These are phyloP conservation scores for Combretum micranthum DNA, from an alignment of 345 rosid species.

Conservation along the genomic window DNA sequence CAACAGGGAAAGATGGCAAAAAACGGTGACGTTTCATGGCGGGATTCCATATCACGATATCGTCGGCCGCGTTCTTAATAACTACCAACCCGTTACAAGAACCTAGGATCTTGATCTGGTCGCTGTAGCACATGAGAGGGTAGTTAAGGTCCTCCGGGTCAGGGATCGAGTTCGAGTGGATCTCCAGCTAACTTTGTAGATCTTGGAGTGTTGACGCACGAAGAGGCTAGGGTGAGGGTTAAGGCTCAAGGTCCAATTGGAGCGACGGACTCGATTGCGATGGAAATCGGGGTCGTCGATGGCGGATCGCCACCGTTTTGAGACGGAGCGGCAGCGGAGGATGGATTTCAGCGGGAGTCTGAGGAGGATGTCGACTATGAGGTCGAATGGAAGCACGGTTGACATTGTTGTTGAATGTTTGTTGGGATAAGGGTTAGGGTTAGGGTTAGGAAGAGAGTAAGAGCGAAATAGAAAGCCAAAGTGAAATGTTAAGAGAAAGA, in stretches of 20 bases:
- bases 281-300: constrained; percentile 25
- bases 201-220: constrained; percentile 14
- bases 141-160: constrained; percentile 8
- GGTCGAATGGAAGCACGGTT: constrained; percentile 8
- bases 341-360: constrained; percentile 22
- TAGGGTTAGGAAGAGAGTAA: too few species aligned
- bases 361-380: constrained; percentile 13
- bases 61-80: constrained; percentile 22
- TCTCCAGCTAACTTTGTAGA: constrained; percentile 19
- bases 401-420: background rate
- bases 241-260: constrained; percentile 5
- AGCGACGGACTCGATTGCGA: constrained; percentile 19
- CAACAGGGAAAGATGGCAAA: constrained; percentile 14
- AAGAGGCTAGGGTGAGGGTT: constrained; percentile 19
- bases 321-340: constrained; percentile 29
- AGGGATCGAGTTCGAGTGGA: constrained; percentile 1
- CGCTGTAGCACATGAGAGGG: constrained; percentile 20
- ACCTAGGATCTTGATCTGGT: constrained; percentile 27
- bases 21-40: constrained; percentile 19
- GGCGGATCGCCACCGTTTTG: constrained; percentile 13
- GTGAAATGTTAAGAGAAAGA: too few species aligned
- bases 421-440: too few species aligned
- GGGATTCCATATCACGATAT: constrained; percentile 27
- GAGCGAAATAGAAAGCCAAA: too few species aligned
- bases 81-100: constrained; percentile 37